Percentiles rank a stretch among this genome's conserved stretches.
Conservation (phyloP, 352 stramenopile species). For the Phytopythium chamaehyphon region DNA sequence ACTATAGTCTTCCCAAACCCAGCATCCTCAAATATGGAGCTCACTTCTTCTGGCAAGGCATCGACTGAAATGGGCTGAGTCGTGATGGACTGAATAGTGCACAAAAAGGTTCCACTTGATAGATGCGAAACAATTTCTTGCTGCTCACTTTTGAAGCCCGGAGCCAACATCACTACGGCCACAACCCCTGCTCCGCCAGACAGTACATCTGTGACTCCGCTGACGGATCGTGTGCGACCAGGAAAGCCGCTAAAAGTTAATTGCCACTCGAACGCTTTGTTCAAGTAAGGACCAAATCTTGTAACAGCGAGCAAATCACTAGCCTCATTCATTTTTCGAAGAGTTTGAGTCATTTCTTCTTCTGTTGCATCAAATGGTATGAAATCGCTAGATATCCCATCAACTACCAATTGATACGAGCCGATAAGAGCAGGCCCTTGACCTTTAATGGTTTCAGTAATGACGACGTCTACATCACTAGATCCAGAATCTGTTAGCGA, state of each 20-base stretch:
- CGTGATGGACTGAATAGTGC: slow-evolving; percentile 3
- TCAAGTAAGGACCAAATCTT: slow-evolving; percentile 32
- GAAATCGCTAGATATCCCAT: slow-evolving; percentile 14
- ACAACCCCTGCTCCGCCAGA: slow-evolving; percentile 22
- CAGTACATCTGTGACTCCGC: slow-evolving; percentile 11
- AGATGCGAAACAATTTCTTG: slow-evolving; percentile 29
- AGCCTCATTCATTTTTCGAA: slow-evolving; percentile 13
- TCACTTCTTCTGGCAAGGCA: slow-evolving; percentile 14
- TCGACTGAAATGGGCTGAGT: slow-evolving; percentile 23
- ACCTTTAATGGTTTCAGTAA: slow-evolving; percentile 43
- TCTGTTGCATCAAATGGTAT: slow-evolving; percentile 38
- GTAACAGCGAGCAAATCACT: slow-evolving; percentile 13
- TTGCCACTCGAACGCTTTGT: slow-evolving; percentile 41
- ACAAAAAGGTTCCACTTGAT: slow-evolving; percentile 38
- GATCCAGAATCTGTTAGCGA: slow-evolving; percentile 44
- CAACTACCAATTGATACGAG: slow-evolving; percentile 41
- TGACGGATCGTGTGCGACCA: slow-evolving; percentile 20
- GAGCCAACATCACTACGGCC: slow-evolving; percentile 7
- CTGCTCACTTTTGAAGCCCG: slow-evolving; percentile 37
- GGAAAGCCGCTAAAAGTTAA: slow-evolving; percentile 34
- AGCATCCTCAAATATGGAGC: slow-evolving; percentile 16
- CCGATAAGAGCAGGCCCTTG: slow-evolving; percentile 32
- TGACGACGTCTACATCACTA: slow-evolving; percentile 29
- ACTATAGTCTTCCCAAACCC: slow-evolving; percentile 23
- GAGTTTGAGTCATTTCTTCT: slow-evolving; percentile 12